Evolutionary conservation across 139 green algal genomes (phyloP).

Genomic region (Ettlia oleoabundans): DNA sequence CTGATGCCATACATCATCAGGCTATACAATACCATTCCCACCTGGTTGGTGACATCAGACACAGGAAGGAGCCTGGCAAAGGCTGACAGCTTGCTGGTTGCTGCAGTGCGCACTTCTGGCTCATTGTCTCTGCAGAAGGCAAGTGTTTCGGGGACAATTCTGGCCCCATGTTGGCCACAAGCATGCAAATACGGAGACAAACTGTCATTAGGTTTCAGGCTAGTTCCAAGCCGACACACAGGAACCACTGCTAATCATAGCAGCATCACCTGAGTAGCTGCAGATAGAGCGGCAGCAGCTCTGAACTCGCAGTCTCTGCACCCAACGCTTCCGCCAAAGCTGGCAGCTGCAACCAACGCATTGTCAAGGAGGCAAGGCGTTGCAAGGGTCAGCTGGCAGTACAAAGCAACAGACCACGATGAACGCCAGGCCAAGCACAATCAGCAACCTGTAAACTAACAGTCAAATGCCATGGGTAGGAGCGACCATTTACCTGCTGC

Average conservation of each 20-base stretch:
- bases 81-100: constrained; percentile 49
- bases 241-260: not conserved
- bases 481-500: constrained; percentile 86
- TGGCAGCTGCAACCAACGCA: constrained; percentile 26
- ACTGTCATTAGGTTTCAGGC: no score
- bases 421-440: no score
- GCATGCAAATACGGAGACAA: no score
- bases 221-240: not conserved
- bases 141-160: no score
- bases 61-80: constrained; percentile 58
- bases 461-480: no score
- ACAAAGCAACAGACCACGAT: no score
- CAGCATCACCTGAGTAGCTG: constrained; percentile 64
- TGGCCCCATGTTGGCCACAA: not conserved
- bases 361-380: no score
- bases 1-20: no score
- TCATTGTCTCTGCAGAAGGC: constrained; percentile 25
- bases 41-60: constrained; percentile 11
- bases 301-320: constrained; percentile 59
- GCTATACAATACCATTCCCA: no score
- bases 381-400: no score
- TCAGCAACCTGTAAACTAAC: no score
- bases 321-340: constrained; percentile 81
- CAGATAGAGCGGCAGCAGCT: constrained; percentile 90
- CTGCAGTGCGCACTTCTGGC: constrained; percentile 72